Percentiles rank a stretch among this genome's conserved stretches.
Conservation (phyloP, 768 basidiomycete genomes). For the Imleria badia region DNA sequence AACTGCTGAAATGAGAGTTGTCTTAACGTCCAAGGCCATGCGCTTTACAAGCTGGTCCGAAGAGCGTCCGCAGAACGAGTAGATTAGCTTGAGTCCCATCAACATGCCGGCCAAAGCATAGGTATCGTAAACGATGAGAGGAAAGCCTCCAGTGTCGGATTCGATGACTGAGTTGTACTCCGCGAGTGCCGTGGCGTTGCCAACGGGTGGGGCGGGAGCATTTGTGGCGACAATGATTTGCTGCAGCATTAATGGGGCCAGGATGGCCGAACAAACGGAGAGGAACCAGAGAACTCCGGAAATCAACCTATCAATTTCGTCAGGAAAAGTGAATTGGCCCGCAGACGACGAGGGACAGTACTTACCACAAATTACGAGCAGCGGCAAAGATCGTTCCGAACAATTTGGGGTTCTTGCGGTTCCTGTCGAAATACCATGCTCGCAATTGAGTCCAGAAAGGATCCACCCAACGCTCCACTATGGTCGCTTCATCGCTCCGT, state of each 20-base stretch:
- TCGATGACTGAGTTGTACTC: constrained; percentile 21
- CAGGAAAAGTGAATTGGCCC: background rate
- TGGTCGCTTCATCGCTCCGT: constrained; percentile 24
- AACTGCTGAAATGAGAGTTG: constrained; percentile 29
- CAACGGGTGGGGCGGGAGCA: constrained; percentile 19
- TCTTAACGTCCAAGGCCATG: constrained; percentile 31
- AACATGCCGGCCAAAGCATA: constrained; percentile 25
- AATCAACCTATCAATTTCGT: constrained; percentile 16
- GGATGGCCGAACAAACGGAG: constrained; percentile 19
- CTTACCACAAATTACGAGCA: constrained; percentile 16
- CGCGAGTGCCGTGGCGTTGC: constrained; percentile 21
- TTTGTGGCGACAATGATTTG: constrained; percentile 27
- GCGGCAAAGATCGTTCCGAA: constrained; percentile 20
- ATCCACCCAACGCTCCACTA: constrained; percentile 25
- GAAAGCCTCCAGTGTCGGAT: constrained; percentile 29
- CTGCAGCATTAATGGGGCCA: constrained; percentile 28
- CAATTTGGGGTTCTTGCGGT: constrained; percentile 12
- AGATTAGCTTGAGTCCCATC: constrained; percentile 25
- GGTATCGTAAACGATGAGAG: constrained; percentile 26
- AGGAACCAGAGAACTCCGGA: constrained; percentile 32
- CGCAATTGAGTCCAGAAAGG: constrained; percentile 26
- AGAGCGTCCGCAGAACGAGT: constrained; percentile 27
- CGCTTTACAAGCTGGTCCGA: constrained; percentile 31
- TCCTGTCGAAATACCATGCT: constrained; percentile 18
- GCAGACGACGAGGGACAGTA: background rate